Conservation (phyloP, 208 protist species). For the Leishmania mexicana region DNA sequence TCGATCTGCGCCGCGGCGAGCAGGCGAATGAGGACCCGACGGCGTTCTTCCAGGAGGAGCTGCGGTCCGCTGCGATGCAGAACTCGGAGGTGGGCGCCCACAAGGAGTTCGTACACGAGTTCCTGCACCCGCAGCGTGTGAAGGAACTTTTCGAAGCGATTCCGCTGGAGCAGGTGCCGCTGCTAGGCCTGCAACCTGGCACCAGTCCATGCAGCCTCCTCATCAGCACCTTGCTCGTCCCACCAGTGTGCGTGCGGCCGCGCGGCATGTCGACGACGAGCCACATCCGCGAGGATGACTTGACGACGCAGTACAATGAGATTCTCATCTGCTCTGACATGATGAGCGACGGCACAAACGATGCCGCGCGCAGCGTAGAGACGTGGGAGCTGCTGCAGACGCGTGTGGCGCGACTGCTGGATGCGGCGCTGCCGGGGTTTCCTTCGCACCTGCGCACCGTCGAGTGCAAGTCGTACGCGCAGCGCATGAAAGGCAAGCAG, state of each 20-base stretch:
- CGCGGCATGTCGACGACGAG: slow-evolving; percentile 77
- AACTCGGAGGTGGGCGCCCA: slow-evolving; percentile 62
- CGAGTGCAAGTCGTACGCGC: slow-evolving; percentile 91
- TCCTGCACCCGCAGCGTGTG: slow-evolving; percentile 94
- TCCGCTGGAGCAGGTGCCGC: slow-evolving; percentile 85
- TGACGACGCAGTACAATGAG: slow-evolving; percentile 96
- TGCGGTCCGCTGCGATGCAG: slow-evolving; percentile 50
- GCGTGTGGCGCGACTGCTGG: slow-evolving; percentile 83
- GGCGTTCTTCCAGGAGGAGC: slow-evolving; percentile 39
- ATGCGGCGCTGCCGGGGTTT: slow-evolving; percentile 86
- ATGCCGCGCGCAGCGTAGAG: slow-evolving; percentile 82
- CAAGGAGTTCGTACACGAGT: slow-evolving; percentile 85
- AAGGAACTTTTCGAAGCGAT: slow-evolving; percentile 94
- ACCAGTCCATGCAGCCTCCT: slow-evolving; percentile 92
- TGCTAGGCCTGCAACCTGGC: slow-evolving; percentile 94
- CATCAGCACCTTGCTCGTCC: slow-evolving; percentile 94
- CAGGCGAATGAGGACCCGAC: slow-evolving; percentile 48
- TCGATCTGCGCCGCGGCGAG: slow-evolving; percentile 72
- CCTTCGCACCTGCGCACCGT: slow-evolving; percentile 59
- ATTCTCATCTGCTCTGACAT: slow-evolving; percentile 89
- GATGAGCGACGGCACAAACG: slow-evolving; percentile 77
- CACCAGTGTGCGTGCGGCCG: slow-evolving; percentile 97
- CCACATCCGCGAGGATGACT: slow-evolving; percentile 98
- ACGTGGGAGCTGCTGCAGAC: slow-evolving; percentile 98
- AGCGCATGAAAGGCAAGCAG: slow-evolving; percentile 99